Conservation (phyloP, 495 filamentous ascomycete genomes). For the Beverwykella pulmonaria region DNA sequence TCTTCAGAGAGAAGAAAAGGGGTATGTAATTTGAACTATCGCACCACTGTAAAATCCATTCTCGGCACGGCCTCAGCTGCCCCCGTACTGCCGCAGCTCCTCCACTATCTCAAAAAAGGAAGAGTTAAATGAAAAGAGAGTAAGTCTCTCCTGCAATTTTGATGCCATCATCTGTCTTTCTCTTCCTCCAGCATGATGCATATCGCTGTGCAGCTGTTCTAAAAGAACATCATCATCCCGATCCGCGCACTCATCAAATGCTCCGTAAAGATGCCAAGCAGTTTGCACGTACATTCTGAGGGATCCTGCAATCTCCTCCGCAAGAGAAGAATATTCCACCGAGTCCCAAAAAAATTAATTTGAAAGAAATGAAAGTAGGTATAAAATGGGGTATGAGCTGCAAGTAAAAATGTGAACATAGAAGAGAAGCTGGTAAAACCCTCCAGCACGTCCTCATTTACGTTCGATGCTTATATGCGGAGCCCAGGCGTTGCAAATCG, state of each 20-base stretch:
- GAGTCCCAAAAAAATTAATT: neutral
- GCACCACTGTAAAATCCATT: neutral
- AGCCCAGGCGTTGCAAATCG: slow-evolving; percentile 21
- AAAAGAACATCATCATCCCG: neutral
- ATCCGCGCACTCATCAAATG: neutral
- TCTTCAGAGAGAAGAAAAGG: neutral
- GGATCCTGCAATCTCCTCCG: neutral
- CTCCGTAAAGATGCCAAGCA: neutral
- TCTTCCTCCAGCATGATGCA: neutral
- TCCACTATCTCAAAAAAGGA: neutral
- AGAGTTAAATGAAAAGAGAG: neutral
- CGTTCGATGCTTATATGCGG: slow-evolving; percentile 6
- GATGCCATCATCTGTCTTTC: neutral
- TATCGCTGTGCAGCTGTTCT: neutral
- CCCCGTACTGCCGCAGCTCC: neutral
- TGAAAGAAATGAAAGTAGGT: neutral
- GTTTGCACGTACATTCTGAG: neutral
- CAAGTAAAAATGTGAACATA: neutral
- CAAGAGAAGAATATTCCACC: neutral
- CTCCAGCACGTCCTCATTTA: neutral
- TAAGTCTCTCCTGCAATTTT: neutral
- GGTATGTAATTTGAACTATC: slow-evolving; percentile 1
- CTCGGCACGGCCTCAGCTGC: neutral
- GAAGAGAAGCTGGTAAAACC: neutral
- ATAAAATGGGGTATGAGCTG: neutral